A percentile compares a stretch with the other conserved stretches of the same genome.
Evolutionary conservation across 352 stramenopile species (phyloP).

Genomic region (Globisporangium echinulatum): DNA sequence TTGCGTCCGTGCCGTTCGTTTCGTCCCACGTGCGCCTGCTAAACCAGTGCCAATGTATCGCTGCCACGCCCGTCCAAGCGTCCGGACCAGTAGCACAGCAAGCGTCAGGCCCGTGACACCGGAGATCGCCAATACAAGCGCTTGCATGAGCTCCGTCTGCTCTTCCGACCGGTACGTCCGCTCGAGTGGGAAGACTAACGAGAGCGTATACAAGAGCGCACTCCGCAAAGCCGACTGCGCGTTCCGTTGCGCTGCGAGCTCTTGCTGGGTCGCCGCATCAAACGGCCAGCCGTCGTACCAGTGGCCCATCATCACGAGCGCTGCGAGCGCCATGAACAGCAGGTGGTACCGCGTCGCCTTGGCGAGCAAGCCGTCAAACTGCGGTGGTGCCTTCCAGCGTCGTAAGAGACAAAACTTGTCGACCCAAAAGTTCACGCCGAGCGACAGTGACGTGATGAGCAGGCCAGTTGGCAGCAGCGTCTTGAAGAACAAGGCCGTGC

Average conservation of each 20-base stretch:
- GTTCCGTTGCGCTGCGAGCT: slow-evolving; percentile 16
- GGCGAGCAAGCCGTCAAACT: slow-evolving; percentile 58
- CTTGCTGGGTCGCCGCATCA: slow-evolving; percentile 28
- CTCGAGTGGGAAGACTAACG: slow-evolving; percentile 46
- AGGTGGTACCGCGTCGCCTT: slow-evolving; percentile 60
- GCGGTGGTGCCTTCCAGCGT: slow-evolving; percentile 62
- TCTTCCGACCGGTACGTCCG: slow-evolving; percentile 29
- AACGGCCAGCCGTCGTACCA: slow-evolving; percentile 82
- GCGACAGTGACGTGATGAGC: slow-evolving; percentile 49
- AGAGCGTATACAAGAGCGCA: slow-evolving; percentile 28
- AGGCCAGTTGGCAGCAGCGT: slow-evolving; percentile 54
- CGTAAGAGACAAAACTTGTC: slow-evolving; percentile 79
- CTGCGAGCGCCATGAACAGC: slow-evolving; percentile 50
- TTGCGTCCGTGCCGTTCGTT: slow-evolving; percentile 17
- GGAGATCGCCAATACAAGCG: slow-evolving; percentile 38
- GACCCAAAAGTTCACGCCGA: slow-evolving; percentile 79
- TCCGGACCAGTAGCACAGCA: slow-evolving; percentile 28
- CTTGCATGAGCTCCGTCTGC: slow-evolving; percentile 29
- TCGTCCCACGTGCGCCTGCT: slow-evolving; percentile 1
- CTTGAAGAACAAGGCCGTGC: slow-evolving; percentile 66
- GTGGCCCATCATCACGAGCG: slow-evolving; percentile 70
- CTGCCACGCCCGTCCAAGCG: slow-evolving; percentile 26
- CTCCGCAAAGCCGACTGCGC: slow-evolving; percentile 20
- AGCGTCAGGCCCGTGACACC: slow-evolving; percentile 24
- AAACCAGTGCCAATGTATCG: slow-evolving; percentile 30